Base-by-base conservation (phyloP, 176 grass and related monocot species). In the Tillandsia fasciculata region DNA sequence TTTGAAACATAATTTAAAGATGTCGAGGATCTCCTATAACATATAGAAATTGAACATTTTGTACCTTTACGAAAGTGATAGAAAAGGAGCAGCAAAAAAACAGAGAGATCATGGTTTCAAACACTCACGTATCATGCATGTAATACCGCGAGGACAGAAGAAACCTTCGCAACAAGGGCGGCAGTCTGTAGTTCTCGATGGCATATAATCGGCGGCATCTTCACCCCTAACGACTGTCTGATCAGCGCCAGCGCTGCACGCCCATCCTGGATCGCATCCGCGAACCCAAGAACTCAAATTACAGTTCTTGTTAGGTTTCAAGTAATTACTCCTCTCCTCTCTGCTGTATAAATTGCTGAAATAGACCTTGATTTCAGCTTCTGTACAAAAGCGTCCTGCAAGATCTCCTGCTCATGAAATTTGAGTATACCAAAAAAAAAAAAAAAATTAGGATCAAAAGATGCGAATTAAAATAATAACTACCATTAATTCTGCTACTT, bases 71-170 rank as follows among this genome's bases (percentile, higher is more conserved):
- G 27, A 70, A 33, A 24, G 3, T 64, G 2, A 26, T 17, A n/a
- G 20, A 26, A 27, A 8, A 3, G 14, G 26, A 14, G 33, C 23
- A 52, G 20, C 0, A 27, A 12, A 51, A 26, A 12, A 11, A 20
- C 12, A 33, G 9, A 48, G 9, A 57, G 64, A 53, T 24, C 52
- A 10, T 11, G 11, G 9, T 17, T 8, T 68, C 14, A 75, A 8
- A 48, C 28, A 85, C 83, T 87, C 59, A 97, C 93, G 93, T 0
- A 92, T 77, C 93, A 97, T 97, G 89, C 93, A 97, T 4, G 89
- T 92, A 18, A 97, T 72, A 9, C 93, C 86, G 0, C 81, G 84
- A 49, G 93, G 89, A 33, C 93, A 97, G 81, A 97, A 97, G 80
- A 97, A 97, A 8, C 93, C 93, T 48, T 87, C 74, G 2, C 93